Base-by-base conservation (phyloP, 371 early-diverging fungal species). In the Mucor ambiguus region DNA sequence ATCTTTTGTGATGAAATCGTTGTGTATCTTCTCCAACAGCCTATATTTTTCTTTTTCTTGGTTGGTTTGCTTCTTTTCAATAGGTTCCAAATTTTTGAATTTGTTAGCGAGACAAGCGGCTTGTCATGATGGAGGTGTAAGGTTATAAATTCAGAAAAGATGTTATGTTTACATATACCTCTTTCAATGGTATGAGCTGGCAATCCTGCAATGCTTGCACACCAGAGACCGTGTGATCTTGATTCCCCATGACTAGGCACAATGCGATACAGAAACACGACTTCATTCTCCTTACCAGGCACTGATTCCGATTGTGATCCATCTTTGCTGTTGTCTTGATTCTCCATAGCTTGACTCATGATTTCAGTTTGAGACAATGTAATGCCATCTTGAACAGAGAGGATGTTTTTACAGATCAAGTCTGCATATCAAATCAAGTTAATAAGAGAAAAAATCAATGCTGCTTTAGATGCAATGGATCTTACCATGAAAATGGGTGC, bases 401-500 rank as follows among this genome's bases (percentile, higher is more conserved):
- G 30, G 22, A 64, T 32, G 32, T 57, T 38, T 33, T 60, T 49
- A 12, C 37, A 46, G 10, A 58, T n/a, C 9, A 61, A 3, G 33
- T 46, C 62, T 67, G 3, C 48, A 48, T 5, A 60, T 64, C 22
- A 20, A 24, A 28, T 55, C 38, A 22, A 35, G 16, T 6, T 16
- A 8, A 26, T 10, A 22, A n/a, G n/a, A n/a, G n/a, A 14, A 18
- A 3, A 32, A 29, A 6, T 18, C 24, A 4, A 43, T 37, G 11
- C 41, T 26, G 22, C 20, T 2, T 22, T 26, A 4, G 8, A 11
- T 48, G 1, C 28, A 49, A 14, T 35, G 37, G 37, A 12, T 10
- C 37, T 14, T 77, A 81, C 87, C 88, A 71, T 90, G 89, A 67
- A 89, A 89, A 64, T 90, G 91, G 0, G 91, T 89, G 24, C 86